Percentiles rank a stretch among this genome's conserved stretches.
Conservation (phyloP, 352 stramenopile species). For the Peronospora farinosa region DNA sequence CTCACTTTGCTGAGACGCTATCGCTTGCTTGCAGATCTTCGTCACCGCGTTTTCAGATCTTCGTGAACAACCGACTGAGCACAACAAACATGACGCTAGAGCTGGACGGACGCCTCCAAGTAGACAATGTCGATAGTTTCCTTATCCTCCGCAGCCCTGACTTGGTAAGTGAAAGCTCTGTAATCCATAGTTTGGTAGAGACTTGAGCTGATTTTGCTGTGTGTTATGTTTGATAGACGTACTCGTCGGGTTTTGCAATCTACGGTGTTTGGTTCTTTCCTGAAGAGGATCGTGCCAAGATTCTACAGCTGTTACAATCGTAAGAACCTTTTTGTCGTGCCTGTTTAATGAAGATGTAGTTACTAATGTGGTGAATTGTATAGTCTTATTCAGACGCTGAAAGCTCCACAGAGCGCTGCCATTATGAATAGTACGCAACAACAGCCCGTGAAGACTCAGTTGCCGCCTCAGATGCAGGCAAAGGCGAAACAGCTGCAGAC, state of each 20-base stretch:
- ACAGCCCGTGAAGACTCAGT: slow-evolving; percentile 18
- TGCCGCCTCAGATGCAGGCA: slow-evolving; percentile 14
- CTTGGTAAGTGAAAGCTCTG: slow-evolving; percentile 23
- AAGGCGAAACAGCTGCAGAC: slow-evolving; percentile 34
- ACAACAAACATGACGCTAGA: slow-evolving; percentile 82
- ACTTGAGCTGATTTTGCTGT: not conserved
- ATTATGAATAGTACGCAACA: slow-evolving; percentile 17
- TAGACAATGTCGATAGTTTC: slow-evolving; percentile 82
- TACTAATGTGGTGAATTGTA: slow-evolving; percentile 7
- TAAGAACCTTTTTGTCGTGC: slow-evolving; percentile 19
- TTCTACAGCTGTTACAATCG: slow-evolving; percentile 63
- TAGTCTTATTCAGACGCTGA: slow-evolving; percentile 59
- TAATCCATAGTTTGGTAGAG: not conserved
- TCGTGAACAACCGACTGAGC: slow-evolving; percentile 86
- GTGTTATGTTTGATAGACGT: slow-evolving; percentile 22
- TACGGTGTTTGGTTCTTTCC: slow-evolving; percentile 86
- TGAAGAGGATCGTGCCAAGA: slow-evolving; percentile 78
- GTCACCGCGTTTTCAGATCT: slow-evolving; percentile 77
- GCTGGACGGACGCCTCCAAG: slow-evolving; percentile 60
- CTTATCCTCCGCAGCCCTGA: slow-evolving; percentile 75
- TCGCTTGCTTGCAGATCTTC: slow-evolving; percentile 47
- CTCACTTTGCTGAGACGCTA: not conserved
- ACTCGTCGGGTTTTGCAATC: slow-evolving; percentile 65
- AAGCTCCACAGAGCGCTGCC: slow-evolving; percentile 29
- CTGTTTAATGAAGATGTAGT: slow-evolving; percentile 3